Base-by-base conservation (phyloP, 1,284 basidiomycete genomes). In the Quambalaria eucalypti region DNA sequence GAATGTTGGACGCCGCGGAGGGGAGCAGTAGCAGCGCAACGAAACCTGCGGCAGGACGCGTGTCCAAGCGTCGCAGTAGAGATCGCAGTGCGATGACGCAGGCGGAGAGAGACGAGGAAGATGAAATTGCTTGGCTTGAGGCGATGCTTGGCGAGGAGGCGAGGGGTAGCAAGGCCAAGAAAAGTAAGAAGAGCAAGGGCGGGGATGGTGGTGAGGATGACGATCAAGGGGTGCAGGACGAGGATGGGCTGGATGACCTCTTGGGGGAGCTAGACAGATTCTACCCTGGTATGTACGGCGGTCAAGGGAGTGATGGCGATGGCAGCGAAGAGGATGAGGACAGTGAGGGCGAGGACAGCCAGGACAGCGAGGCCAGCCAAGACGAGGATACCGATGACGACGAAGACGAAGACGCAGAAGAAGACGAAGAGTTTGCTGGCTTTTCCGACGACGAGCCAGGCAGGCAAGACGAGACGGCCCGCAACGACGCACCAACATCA, bases 81-180 rank as follows among this genome's bases (percentile, higher is more conserved):
- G n/a, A n/a, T n/a, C n/a, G n/a, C n/a, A n/a, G n/a, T n/a, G n/a
- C n/a, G 26, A 60, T 66, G 64, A 63, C 49, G 0, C 63, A 65
- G 44, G 60, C 59, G 25, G 73, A 74, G 48, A 61, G 64, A 30
- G 64, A 73, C 12, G 73, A 75, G 29, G 71, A 74, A 38, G 70
- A 75, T 44, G 73, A 75, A 56, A 75, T 75, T 30, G 56, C 61
- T 1, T 75, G 73, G 73, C 60, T 75, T 7, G 73, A 75, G 42
- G 60, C 65, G 26, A 64, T 69, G 28, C 54, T 75, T 5, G 21
- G 60, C 59, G n/a, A 1, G 61, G 60, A 21, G 53, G 54, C n/a
- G 48, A 56, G 10, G 29, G 49, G 12, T 62, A 59, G 51, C n/a
- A n/a, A n/a, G n/a, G 52, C n/a, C 53, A 29, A 4, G 54, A 61